Evolutionary conservation across 2,329 filamentous ascomycete species (phyloP).

Genomic region (Aspergillus novoparasiticus): DNA sequence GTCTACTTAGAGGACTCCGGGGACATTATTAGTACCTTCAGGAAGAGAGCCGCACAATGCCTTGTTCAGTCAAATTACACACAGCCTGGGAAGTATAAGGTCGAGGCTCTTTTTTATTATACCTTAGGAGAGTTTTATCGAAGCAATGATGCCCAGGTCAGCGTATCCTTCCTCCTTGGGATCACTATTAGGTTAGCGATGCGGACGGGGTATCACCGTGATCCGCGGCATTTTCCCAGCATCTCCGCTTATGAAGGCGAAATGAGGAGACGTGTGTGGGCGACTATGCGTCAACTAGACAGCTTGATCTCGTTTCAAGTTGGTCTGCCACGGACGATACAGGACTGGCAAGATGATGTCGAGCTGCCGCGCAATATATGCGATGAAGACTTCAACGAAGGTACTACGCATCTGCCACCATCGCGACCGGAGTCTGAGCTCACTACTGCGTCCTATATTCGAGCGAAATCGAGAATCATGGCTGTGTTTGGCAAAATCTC

Average conservation of each 20-base stretch:
- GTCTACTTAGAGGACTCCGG: slow-evolving; percentile 17
- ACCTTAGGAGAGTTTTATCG: slow-evolving; percentile 33
- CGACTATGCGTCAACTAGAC: slow-evolving; percentile 57
- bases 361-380: slow-evolving; percentile 60
- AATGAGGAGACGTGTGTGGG: slow-evolving; percentile 50
- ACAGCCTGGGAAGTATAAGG: slow-evolving; percentile 34
- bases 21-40: slow-evolving; percentile 48
- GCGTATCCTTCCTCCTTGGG: slow-evolving; percentile 58
- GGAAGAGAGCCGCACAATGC: slow-evolving; percentile 45
- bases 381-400: slow-evolving; percentile 62
- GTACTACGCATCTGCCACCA: slow-evolving; percentile 54
- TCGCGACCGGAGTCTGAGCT: slow-evolving; percentile 56
- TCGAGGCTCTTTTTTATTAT: slow-evolving; percentile 35
- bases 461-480: slow-evolving; percentile 40
- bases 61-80: slow-evolving; percentile 38
- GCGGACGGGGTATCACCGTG: slow-evolving; percentile 64
- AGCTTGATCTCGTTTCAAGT: slow-evolving; percentile 64
- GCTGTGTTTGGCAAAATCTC: slow-evolving; percentile 39
- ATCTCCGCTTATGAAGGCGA: slow-evolving; percentile 61
- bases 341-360: slow-evolving; percentile 63
- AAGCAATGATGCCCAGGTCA: slow-evolving; percentile 46
- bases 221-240: slow-evolving; percentile 56
- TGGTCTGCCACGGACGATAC: slow-evolving; percentile 64
- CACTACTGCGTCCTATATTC: slow-evolving; percentile 47
- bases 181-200: slow-evolving; percentile 62